Evolutionary conservation across 106 monocot genomes (phyloP).

Genomic region (Acanthochlamys bracteata): DNA sequence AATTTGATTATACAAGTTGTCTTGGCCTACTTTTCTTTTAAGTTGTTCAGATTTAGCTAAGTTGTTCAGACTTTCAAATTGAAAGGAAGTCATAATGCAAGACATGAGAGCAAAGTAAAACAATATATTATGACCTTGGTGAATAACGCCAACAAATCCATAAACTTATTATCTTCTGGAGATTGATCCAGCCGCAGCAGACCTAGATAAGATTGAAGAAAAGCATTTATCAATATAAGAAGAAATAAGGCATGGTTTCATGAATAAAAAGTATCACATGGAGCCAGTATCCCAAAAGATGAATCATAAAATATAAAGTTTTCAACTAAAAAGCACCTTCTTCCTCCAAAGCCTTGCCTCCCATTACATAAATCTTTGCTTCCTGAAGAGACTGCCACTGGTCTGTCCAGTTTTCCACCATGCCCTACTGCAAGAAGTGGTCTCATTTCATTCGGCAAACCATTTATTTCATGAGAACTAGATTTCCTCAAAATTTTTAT

Average conservation of each 20-base stretch:
- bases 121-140: too few relatives aligned
- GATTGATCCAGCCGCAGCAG: not conserved
- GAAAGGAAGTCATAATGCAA: too few relatives aligned
- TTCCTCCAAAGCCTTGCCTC: constrained; percentile 34
- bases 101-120: too few relatives aligned
- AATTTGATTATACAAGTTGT: too few relatives aligned
- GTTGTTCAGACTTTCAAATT: too few relatives aligned
- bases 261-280: not conserved
- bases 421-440: constrained; percentile 20
- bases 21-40: too few relatives aligned
- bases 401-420: constrained; percentile 23
- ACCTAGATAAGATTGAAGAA: not conserved
- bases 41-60: too few relatives aligned
- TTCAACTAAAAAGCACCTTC: constrained; percentile 36
- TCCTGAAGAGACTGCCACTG: constrained; percentile 13
- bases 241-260: not conserved
- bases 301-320: not conserved
- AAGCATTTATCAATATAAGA: not conserved
- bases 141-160: too few relatives aligned
- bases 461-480: constrained; percentile 29
- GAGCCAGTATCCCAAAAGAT: not conserved
- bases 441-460: constrained; percentile 21
- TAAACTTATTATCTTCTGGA: constrained; percentile 1
- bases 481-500: constrained; percentile 35
- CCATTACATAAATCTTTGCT: constrained; percentile 35